These are phyloP conservation scores for Schwanniomyces yamadae DNA, from an alignment of 805 yeast species.

Conservation along the genomic window DNA sequence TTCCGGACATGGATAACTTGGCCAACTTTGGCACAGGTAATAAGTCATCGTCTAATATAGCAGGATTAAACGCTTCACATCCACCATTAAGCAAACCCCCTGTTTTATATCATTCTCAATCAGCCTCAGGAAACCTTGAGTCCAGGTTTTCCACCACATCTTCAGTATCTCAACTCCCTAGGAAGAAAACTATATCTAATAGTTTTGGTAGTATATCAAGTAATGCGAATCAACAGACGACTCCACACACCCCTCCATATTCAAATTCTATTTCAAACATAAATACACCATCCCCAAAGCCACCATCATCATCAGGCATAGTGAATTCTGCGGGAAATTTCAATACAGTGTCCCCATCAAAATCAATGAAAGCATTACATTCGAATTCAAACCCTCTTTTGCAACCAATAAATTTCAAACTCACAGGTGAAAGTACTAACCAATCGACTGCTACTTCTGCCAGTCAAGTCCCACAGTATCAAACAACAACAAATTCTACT, in stretches of 20 bases:
- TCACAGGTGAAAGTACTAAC: slow-evolving; percentile 7
- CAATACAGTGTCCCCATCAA: slow-evolving; percentile 36
- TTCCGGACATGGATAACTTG: slow-evolving; percentile 60
- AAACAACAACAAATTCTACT: not conserved
- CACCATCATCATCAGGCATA: slow-evolving; percentile 20
- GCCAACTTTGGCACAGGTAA: slow-evolving; percentile 16
- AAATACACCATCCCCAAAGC: slow-evolving; percentile 39
- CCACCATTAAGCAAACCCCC: slow-evolving; percentile 42
- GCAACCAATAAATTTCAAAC: slow-evolving; percentile 55
- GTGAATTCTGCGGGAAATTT: slow-evolving; percentile 14
- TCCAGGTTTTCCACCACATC: slow-evolving; percentile 23
- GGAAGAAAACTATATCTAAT: slow-evolving; percentile 40
- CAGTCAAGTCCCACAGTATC: not conserved
- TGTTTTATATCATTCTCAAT: slow-evolving; percentile 41
- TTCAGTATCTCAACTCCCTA: slow-evolving; percentile 26
- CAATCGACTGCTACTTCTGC: not conserved
- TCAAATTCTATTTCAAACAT: slow-evolving; percentile 32
- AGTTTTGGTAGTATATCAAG: slow-evolving; percentile 28
- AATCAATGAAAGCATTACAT: slow-evolving; percentile 52
- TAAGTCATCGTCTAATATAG: not conserved
- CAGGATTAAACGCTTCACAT: slow-evolving; percentile 11
- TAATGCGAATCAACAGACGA: slow-evolving; percentile 16
- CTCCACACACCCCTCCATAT: slow-evolving; percentile 40
- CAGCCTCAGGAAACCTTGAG: slow-evolving; percentile 41
- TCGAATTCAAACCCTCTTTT: slow-evolving; percentile 45